phyloP scores from a whole-genome alignment of 441 rosid species.

The Bruguiera hainesii region DNA sequence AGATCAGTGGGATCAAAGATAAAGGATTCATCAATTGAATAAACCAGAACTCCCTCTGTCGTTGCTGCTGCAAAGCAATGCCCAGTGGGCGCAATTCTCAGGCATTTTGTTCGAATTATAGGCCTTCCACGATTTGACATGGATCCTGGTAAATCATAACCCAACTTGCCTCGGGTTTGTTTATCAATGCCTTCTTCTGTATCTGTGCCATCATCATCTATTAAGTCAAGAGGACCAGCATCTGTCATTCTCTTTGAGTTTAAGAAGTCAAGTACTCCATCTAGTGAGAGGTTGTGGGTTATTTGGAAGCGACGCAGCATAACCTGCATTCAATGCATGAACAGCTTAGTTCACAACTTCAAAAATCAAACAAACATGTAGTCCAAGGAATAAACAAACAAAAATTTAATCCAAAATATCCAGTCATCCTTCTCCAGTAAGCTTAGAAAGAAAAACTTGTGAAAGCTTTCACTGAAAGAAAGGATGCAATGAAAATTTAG shows the following conservation, averaged over 20 bases:
- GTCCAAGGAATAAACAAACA: neutral
- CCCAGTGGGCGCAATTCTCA: slow-evolving; percentile 91
- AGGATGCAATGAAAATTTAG: neutral
- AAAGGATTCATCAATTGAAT: slow-evolving; percentile 83
- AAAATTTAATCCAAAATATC: neutral
- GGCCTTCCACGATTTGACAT: slow-evolving; percentile 81
- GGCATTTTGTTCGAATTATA: slow-evolving; percentile 67
- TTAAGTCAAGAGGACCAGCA: slow-evolving; percentile 90
- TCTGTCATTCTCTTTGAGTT: slow-evolving; percentile 96
- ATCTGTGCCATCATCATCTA: slow-evolving; percentile 83
- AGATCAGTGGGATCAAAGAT: slow-evolving; percentile 97
- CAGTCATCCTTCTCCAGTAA: neutral
- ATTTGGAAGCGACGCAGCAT: slow-evolving; percentile 81
- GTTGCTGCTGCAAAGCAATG: slow-evolving; percentile 91
- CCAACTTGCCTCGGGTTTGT: slow-evolving; percentile 69
- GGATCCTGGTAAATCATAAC: slow-evolving; percentile 89
- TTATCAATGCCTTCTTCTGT: slow-evolving; percentile 80
- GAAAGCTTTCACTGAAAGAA: neutral
- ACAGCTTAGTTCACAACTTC: neutral
- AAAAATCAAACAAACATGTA: slow-evolving; percentile 7
- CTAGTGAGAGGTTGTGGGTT: slow-evolving; percentile 79
- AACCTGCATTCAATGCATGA: slow-evolving; percentile 44
- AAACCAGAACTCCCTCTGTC: slow-evolving; percentile 91
- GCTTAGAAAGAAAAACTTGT: neutral
- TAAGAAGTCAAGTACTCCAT: slow-evolving; percentile 90